Base-by-base conservation (phyloP, 1,284 basidiomycete species). In the Schizophyllum amplum region DNA sequence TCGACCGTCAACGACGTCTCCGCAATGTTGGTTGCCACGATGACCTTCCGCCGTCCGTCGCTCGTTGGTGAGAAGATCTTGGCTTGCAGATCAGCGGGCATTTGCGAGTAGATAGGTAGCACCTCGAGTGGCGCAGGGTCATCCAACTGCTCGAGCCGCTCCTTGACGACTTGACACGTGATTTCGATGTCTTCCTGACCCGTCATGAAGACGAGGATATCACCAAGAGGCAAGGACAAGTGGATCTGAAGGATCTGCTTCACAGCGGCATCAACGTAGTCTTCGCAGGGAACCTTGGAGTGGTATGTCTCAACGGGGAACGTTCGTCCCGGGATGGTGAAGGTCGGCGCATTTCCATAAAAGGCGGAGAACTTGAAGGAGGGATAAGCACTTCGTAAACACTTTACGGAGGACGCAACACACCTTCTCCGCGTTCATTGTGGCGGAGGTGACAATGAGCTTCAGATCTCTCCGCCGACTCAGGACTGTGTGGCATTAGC, bases 341-440 rank as follows among this genome's bases (percentile, higher is more conserved):
- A 99, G 49, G 85, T 91, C 0, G 95, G 95, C 0, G 96, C 95
- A 64, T 90, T 91, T 52, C 95, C 96, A 64, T 97, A 99, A 72
- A 99, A 99, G 21, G 72, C 77, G 26, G 92, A 96, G 73, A 99
- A 99, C 89, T 94, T 17, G 52, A 53, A 21, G 51, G 52, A 25
- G 51, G 42, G 56, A 57, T 33, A 5, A 33, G 27, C 27, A 33
- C 13, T 5, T 17, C 13, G 50, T 42, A 48, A 25, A 57, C n/a
- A 17, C 21, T 48, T 20, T 13, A 48, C 69, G 54, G 57, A n/a
- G n/a, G n/a, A n/a, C n/a, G n/a, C n/a, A n/a, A n/a, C n/a, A n/a
- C n/a, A 90, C 92, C 83, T 98, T 98, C 57, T 97, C 94, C 0
- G 96, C 90, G 67, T 99, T 98, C 96, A 99, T 98, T 1, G 96